Conservation (phyloP, 1,139 yeast species). For the Zygosaccharomyces sapae region DNA sequence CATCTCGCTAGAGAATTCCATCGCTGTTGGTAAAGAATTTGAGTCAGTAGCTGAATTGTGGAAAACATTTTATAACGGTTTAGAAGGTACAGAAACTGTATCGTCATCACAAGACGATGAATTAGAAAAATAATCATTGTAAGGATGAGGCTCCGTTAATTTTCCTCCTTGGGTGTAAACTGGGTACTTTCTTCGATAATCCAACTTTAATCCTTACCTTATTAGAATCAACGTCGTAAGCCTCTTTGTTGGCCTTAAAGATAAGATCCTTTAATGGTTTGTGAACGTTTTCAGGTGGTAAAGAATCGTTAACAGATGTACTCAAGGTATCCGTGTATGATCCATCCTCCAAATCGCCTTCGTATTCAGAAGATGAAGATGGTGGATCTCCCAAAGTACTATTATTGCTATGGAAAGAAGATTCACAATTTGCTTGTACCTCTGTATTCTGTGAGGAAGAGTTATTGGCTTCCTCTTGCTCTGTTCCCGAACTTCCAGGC, state of each 20-base stretch:
- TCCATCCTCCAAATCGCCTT: not conserved
- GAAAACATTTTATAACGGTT: constrained; percentile 47
- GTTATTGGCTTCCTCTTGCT: not conserved
- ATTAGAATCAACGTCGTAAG: constrained; percentile 27
- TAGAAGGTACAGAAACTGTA: constrained; percentile 18
- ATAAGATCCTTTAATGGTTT: constrained; percentile 28
- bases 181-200: constrained; percentile 21
- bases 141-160: not conserved
- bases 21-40: constrained; percentile 53
- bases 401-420: not conserved
- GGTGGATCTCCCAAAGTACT: not conserved
- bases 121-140: not conserved
- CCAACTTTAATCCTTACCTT: constrained; percentile 27
- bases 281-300: constrained; percentile 15
- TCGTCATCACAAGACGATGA: constrained; percentile 9
- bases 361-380: not conserved
- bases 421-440: not conserved
- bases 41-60: constrained; percentile 49
- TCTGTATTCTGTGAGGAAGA: constrained; percentile 3
- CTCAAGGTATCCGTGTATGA: constrained; percentile 1
- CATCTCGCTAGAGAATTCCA: constrained; percentile 47
- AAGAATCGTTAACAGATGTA: constrained; percentile 6
- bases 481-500: not conserved
- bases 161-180: constrained; percentile 14
- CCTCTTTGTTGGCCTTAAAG: constrained; percentile 22